These are phyloP conservation scores for Xerocomus nothofagi DNA, from an alignment of 1,284 basidiomycete species.

Conservation along the genomic window DNA sequence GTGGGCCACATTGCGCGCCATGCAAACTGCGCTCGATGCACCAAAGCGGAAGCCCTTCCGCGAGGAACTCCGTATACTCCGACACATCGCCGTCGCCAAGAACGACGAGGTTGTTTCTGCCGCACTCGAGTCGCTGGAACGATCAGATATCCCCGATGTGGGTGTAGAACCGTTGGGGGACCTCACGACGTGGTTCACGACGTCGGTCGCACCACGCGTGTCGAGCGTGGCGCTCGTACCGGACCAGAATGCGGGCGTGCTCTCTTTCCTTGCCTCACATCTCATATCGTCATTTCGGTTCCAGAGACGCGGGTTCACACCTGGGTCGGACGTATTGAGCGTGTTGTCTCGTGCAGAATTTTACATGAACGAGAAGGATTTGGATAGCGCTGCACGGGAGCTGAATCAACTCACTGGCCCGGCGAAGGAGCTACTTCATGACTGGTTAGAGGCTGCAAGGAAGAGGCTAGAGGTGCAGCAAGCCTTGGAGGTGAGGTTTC, in stretches of 20 bases:
- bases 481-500: slow-evolving; percentile 75
- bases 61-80: slow-evolving; percentile 84
- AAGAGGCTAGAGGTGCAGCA: slow-evolving; percentile 90
- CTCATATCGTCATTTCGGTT: slow-evolving; percentile 80
- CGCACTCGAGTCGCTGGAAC: slow-evolving; percentile 73
- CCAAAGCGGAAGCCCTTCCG: slow-evolving; percentile 79
- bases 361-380: slow-evolving; percentile 87
- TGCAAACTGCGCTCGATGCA: slow-evolving; percentile 57
- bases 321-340: slow-evolving; percentile 84
- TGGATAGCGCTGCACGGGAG: slow-evolving; percentile 90
- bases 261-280: slow-evolving; percentile 85
- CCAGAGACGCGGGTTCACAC: slow-evolving; percentile 69
- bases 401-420: slow-evolving; percentile 89
- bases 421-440: slow-evolving; percentile 78
- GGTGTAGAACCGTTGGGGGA: slow-evolving; percentile 91
- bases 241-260: slow-evolving; percentile 81
- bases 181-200: slow-evolving; percentile 87
- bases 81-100: slow-evolving; percentile 68
- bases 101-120: slow-evolving; percentile 68
- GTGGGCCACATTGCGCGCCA: slow-evolving; percentile 72
- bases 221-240: slow-evolving; percentile 90
- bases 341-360: slow-evolving; percentile 90
- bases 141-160: slow-evolving; percentile 73
- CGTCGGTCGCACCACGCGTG: slow-evolving; percentile 82
- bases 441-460: slow-evolving; percentile 93